Conservation (phyloP, 2,329 filamentous ascomycete genomes). For the Diaporthe sp. region DNA sequence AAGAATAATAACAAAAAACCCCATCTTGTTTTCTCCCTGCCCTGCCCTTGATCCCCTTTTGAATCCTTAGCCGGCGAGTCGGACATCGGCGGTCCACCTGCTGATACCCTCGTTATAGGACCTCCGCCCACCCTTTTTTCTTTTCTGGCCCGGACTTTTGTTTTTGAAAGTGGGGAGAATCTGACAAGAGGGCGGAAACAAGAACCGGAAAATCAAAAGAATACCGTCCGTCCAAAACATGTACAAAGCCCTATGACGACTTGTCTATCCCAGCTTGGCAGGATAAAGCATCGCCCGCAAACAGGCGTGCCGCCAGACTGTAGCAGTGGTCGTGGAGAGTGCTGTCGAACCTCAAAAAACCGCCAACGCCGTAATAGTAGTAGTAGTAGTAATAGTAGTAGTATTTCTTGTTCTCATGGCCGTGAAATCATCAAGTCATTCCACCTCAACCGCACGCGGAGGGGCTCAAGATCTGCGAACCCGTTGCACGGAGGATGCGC, state of each 20-base stretch:
- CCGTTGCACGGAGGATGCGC: neutral
- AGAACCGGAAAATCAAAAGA: neutral
- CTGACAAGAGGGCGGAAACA: constrained; percentile 12
- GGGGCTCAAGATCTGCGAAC: neutral
- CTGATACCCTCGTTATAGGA: constrained; percentile 8
- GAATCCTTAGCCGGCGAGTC: constrained; percentile 21
- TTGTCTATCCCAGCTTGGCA: neutral
- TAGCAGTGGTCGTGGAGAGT: constrained; percentile 35
- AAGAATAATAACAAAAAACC: constrained; percentile 11
- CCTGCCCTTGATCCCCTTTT: constrained; percentile 17
- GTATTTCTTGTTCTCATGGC: constrained; percentile 38
- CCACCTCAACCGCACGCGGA: neutral
- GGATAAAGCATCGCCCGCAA: constrained; percentile 13
- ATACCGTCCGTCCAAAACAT: constrained; percentile 9
- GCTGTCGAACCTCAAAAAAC: constrained; percentile 39
- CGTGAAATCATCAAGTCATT: constrained; percentile 40
- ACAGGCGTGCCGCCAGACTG: constrained; percentile 18
- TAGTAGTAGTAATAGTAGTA: neutral
- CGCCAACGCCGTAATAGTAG: constrained; percentile 35
- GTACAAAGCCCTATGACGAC: constrained; percentile 16
- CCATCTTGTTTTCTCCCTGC: constrained; percentile 32
- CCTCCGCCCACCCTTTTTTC: neutral
- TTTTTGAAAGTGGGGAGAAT: constrained; percentile 17
- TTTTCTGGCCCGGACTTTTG: constrained; percentile 23
- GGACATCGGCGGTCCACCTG: constrained; percentile 12